Evolutionary conservation across 2,329 filamentous ascomycete genomes (phyloP).

Genomic region (Aspergillus fructus): DNA sequence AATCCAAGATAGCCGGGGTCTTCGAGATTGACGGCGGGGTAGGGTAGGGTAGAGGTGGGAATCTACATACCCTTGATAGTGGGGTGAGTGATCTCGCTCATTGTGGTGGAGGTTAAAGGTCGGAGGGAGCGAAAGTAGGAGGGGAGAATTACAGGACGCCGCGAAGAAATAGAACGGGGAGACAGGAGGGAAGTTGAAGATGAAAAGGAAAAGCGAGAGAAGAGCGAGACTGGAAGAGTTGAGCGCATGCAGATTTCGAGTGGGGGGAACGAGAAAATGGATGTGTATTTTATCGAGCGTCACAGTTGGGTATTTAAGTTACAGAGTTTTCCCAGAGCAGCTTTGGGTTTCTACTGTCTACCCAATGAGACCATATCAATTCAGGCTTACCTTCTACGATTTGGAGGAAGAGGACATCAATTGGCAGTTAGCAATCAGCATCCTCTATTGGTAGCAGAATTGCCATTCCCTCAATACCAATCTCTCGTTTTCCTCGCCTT

Average conservation of each 20-base stretch:
- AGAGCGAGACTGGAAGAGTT: slow-evolving; percentile 14
- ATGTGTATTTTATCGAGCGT: slow-evolving; percentile 12
- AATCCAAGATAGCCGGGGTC: slow-evolving; percentile 1
- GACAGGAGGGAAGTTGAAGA: slow-evolving; percentile 20
- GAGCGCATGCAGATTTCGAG: slow-evolving; percentile 20
- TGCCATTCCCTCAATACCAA: background rate
- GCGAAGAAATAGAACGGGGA: slow-evolving; percentile 23
- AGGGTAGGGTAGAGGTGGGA: slow-evolving; percentile 17
- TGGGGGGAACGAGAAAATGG: slow-evolving; percentile 16
- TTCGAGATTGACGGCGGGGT: slow-evolving; percentile 15
- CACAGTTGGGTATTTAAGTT: slow-evolving; percentile 9
- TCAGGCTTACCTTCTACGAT: background rate
- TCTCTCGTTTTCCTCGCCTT: too few species aligned
- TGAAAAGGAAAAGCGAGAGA: slow-evolving; percentile 13
- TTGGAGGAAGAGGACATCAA: background rate
- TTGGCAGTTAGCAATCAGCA: background rate
- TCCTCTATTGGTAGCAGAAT: background rate
- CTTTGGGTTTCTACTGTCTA: slow-evolving; percentile 9
- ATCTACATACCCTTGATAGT: slow-evolving; percentile 68
- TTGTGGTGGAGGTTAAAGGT: slow-evolving; percentile 43
- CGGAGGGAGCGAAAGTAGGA: slow-evolving; percentile 16
- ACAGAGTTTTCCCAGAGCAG: slow-evolving; percentile 7
- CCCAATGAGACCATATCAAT: slow-evolving; percentile 9
- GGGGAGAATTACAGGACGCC: slow-evolving; percentile 19
- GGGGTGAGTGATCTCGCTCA: slow-evolving; percentile 71